Evolutionary conservation across 805 yeast species (phyloP).

Genomic region (Candida qinlingensis): DNA sequence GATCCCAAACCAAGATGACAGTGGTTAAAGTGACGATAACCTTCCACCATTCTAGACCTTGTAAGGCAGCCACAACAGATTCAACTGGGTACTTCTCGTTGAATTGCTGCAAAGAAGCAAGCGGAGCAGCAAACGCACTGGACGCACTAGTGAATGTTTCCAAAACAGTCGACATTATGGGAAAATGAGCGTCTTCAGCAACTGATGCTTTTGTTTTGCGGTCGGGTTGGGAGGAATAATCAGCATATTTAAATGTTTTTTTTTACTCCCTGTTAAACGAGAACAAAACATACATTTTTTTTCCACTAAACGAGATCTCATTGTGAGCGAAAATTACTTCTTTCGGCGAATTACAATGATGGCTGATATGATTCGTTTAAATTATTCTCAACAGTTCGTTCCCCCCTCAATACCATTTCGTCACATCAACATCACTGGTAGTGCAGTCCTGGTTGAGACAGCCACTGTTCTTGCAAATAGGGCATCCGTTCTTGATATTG

Average conservation of each 20-base stretch:
- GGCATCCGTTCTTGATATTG: not conserved
- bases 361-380: no score
- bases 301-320: no score
- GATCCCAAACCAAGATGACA: slow-evolving; percentile 58
- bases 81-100: slow-evolving; percentile 6
- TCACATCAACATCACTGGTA: not conserved
- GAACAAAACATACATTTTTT: no score
- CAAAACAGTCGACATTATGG: slow-evolving; percentile 20
- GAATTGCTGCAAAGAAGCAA: slow-evolving; percentile 2
- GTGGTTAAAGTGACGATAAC: slow-evolving; percentile 41
- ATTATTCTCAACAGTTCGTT: no score
- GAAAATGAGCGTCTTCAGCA: not conserved
- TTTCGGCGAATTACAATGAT: no score
- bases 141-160: slow-evolving; percentile 15
- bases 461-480: not conserved
- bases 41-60: slow-evolving; percentile 48
- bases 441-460: not conserved
- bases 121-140: slow-evolving; percentile 11
- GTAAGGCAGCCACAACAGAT: slow-evolving; percentile 13
- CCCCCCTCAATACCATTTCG: not conserved
- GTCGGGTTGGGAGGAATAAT: not conserved
- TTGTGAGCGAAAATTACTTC: no score
- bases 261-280: no score
- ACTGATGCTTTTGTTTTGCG: not conserved
- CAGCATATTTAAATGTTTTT: no score